Evolutionary conservation across 345 rosid genomes (phyloP).

Genomic region (Linum trigynum): DNA sequence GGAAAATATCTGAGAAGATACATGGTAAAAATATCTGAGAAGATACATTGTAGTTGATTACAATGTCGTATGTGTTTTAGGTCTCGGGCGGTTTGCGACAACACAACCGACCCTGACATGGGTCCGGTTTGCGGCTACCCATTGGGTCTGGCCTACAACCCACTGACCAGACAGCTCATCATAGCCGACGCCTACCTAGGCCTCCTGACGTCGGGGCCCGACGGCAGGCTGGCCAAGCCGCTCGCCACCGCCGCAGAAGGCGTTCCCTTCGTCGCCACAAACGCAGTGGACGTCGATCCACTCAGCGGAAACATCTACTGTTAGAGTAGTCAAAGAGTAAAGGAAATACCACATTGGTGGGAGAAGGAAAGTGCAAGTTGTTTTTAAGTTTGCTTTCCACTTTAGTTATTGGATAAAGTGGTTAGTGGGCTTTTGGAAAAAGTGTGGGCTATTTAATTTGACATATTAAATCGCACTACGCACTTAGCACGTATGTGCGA

Average conservation of each 20-base stretch:
- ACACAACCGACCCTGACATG: constrained; percentile 1
- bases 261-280: constrained; percentile 7
- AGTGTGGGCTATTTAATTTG: no score
- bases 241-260: constrained; percentile 13
- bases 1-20: no score
- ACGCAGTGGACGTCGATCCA: constrained; percentile 14
- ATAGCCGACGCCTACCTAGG: constrained; percentile 13
- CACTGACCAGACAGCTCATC: constrained; percentile 10
- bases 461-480: no score
- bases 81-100: constrained; percentile 12
- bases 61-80: background rate
- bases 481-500: no score
- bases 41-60: background rate
- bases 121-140: constrained; percentile 16
- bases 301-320: constrained; percentile 1
- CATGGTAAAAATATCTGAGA: no score
- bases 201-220: constrained; percentile 8
- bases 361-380: no score
- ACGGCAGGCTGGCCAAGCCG: constrained; percentile 11
- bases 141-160: constrained; percentile 12
- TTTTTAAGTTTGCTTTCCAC: no score
- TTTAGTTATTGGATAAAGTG: no score
- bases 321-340: no score
- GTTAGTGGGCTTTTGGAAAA: no score
- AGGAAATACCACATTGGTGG: no score